Conservation (phyloP, 257 asterid species). For the Salvia hispanica region DNA sequence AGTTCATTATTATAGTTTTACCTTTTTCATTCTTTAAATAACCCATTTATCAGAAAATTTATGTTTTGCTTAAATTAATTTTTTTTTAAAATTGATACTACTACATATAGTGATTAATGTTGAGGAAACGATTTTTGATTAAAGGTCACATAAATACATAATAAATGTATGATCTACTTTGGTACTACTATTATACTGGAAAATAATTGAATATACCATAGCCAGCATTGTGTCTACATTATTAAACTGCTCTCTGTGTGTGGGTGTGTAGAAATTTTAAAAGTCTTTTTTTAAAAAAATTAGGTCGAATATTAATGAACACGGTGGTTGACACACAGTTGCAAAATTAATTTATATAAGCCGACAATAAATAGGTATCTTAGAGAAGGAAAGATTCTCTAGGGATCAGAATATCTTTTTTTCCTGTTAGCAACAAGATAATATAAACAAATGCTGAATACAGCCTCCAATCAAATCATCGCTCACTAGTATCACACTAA, state of each 20-base stretch:
- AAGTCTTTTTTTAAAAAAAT: neutral
- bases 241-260: neutral
- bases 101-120: neutral
- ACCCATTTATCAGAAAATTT: neutral
- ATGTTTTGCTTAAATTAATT: neutral
- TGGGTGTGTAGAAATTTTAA: neutral
- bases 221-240: neutral
- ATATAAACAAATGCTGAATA: slow-evolving; percentile 38
- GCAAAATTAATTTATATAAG: slow-evolving; percentile 20
- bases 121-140: neutral
- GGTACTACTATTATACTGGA: neutral
- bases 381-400: slow-evolving; percentile 45
- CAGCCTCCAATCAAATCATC: slow-evolving; percentile 42
- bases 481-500: slow-evolving; percentile 29
- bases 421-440: slow-evolving; percentile 37
- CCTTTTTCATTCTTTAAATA: neutral
- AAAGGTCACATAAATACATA: neutral
- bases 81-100: neutral
- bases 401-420: slow-evolving; percentile 42
- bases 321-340: slow-evolving; percentile 22
- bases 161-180: neutral
- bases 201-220: neutral
- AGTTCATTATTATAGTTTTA: neutral
- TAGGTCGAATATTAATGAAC: slow-evolving; percentile 1
- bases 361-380: slow-evolving; percentile 29